Conservation (phyloP, 495 filamentous ascomycete species). For the Lasiosphaeria ovina region DNA sequence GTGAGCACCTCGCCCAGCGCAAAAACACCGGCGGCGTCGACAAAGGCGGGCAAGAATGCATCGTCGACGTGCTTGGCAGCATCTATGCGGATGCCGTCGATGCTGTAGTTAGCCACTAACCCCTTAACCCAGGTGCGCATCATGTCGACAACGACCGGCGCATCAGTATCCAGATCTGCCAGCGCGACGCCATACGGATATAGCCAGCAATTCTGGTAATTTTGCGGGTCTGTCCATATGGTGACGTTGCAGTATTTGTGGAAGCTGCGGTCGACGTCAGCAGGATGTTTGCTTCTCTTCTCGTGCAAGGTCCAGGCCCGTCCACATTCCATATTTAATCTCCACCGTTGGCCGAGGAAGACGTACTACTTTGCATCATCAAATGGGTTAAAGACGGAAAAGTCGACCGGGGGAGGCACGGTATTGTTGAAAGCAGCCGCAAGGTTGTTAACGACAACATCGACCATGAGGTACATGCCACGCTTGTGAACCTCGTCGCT, state of each 20-base stretch:
- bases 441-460: slow-evolving; percentile 71
- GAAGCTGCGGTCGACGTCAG: slow-evolving; percentile 43
- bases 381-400: slow-evolving; percentile 1
- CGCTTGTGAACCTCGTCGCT: slow-evolving; percentile 54
- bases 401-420: slow-evolving; percentile 50
- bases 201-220: slow-evolving; percentile 55
- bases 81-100: slow-evolving; percentile 63
- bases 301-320: background rate
- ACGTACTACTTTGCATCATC: slow-evolving; percentile 12
- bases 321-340: background rate
- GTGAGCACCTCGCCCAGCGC: slow-evolving; percentile 8
- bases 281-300: slow-evolving; percentile 20
- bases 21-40: slow-evolving; percentile 51
- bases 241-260: slow-evolving; percentile 60
- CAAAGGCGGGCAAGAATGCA: slow-evolving; percentile 60
- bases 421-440: slow-evolving; percentile 47
- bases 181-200: slow-evolving; percentile 43
- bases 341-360: background rate
- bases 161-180: slow-evolving; percentile 4
- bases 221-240: slow-evolving; percentile 47
- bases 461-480: slow-evolving; percentile 70
- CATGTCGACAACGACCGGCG: slow-evolving; percentile 25
- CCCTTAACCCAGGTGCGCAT: slow-evolving; percentile 61
- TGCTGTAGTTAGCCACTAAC: slow-evolving; percentile 42
- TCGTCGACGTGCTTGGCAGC: slow-evolving; percentile 66